Percentiles rank a stretch among this genome's conserved stretches.
phyloP scores from a whole-genome alignment of 148 eudicot genomes.

The Amaranthus palmeri region DNA sequence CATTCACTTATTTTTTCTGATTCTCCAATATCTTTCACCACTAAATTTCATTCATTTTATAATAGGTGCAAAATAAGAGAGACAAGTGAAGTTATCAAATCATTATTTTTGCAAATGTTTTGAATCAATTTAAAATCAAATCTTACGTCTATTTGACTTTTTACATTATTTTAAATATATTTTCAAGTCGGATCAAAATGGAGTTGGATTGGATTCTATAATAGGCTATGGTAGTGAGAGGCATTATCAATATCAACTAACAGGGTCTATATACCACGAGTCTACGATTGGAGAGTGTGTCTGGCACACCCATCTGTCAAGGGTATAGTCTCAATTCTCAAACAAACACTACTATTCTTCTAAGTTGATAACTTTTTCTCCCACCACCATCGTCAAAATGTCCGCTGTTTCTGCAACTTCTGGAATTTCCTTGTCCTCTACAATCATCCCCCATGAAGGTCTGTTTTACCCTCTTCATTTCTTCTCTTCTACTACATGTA shows the following conservation, averaged over 20 bases:
- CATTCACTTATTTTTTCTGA: too few relatives aligned
- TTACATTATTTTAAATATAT: too few relatives aligned
- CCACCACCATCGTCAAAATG: conserved; percentile 2
- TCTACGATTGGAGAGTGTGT: neutral
- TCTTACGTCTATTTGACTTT: too few relatives aligned
- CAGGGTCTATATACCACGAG: neutral
- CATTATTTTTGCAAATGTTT: too few relatives aligned
- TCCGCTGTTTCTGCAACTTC: conserved; percentile 21
- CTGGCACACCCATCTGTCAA: conserved; percentile 1
- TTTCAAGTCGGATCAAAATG: too few relatives aligned
- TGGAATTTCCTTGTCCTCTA: conserved; percentile 23
- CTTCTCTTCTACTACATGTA: neutral
- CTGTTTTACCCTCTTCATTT: neutral
- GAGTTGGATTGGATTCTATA: too few relatives aligned
- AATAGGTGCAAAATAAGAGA: too few relatives aligned
- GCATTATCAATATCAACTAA: neutral
- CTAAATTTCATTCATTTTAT: too few relatives aligned
- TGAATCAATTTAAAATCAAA: too few relatives aligned
- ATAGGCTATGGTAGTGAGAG: too few relatives aligned
- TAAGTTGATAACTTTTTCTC: neutral
- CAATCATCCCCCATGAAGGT: conserved; percentile 25
- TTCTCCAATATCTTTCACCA: too few relatives aligned
- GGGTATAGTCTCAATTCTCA: neutral
- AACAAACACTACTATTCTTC: neutral
- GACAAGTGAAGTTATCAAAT: too few relatives aligned